Base-by-base conservation (phyloP, 805 yeast genomes). In the Ascoidea asiatica region DNA sequence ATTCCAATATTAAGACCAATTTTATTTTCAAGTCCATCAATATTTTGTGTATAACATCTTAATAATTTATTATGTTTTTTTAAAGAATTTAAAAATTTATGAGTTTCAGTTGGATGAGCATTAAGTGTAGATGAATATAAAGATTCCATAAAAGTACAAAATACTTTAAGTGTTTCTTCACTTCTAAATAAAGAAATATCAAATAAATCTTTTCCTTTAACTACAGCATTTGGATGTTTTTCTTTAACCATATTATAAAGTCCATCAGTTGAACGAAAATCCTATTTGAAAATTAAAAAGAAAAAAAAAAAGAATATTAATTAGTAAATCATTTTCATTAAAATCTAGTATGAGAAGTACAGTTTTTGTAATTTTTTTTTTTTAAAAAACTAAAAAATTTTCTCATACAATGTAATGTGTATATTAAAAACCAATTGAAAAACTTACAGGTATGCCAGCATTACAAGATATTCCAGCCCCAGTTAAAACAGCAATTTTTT, bases 391-490 rank as follows among this genome's bases (percentile, higher is more conserved):
- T n/a, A n/a, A n/a, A n/a, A n/a, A n/a, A n/a, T n/a, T n/a, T n/a
- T n/a, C n/a, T n/a, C n/a, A n/a, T n/a, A n/a, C n/a, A 42, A 42
- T 22, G 35, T 37, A 15, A 21, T 19, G 17, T 22, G 29, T 22
- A 21, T 43, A 38, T 43, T 20, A 35, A 20, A 41, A 43, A 18
- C 36, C n/a, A n/a, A n/a, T n/a, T n/a, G n/a, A n/a, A n/a, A 38
- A 8, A 46, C 61, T 18, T 47, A 55, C 60, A 2, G 98, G 98
- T 41, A 90, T 92, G 0, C 98, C 97, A 1, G 97, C 97, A 57
- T 84, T 86, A 58, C 96, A 87, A 15, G 96, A 86, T 47, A 90
- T 87, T 1, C 98, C 98, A 2, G 98, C 98, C 5, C 98, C 97
- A 0, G 96, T 88, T 44, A 89, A 66, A 4, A 84, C 70, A 19